Evolutionary conservation across 352 stramenopile species (phyloP).

Genomic region (Globisporangium rhizosaccharum): DNA sequence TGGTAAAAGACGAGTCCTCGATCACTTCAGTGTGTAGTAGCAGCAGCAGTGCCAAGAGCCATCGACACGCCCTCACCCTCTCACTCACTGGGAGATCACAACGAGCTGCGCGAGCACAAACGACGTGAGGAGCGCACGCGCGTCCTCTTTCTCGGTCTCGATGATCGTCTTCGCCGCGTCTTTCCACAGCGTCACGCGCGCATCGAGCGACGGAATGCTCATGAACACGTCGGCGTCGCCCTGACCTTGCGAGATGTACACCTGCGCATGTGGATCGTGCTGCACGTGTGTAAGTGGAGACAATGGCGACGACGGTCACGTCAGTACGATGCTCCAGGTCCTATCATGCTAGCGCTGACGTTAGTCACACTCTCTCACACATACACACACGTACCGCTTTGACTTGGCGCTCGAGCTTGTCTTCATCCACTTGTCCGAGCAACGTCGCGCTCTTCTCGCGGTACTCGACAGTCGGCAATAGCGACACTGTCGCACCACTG

Average conservation of each 20-base stretch:
- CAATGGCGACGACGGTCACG: background rate
- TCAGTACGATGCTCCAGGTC: background rate
- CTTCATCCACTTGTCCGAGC: slow-evolving; percentile 71
- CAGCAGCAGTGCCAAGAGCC: background rate
- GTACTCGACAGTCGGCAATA: slow-evolving; percentile 31
- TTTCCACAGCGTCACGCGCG: slow-evolving; percentile 73
- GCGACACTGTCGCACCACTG: slow-evolving; percentile 1
- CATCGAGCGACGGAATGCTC: slow-evolving; percentile 73
- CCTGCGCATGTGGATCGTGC: slow-evolving; percentile 60
- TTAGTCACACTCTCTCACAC: background rate
- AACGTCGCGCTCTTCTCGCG: slow-evolving; percentile 55
- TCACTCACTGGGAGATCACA: slow-evolving; percentile 10
- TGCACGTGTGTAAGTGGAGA: slow-evolving; percentile 13
- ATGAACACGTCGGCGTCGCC: slow-evolving; percentile 76
- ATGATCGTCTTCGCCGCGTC: slow-evolving; percentile 69
- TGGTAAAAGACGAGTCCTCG: no score
- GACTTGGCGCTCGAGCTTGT: slow-evolving; percentile 70
- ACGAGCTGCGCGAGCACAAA: slow-evolving; percentile 42
- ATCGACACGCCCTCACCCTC: background rate
- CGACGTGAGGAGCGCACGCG: slow-evolving; percentile 52
- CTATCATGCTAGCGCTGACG: background rate
- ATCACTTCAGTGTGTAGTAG: background rate
- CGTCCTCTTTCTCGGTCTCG: slow-evolving; percentile 72
- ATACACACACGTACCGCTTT: slow-evolving; percentile 38
- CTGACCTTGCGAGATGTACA: slow-evolving; percentile 78